Evolutionary conservation across 2,329 filamentous ascomycete species (phyloP).

Genomic region (Lecanicillium sp.): DNA sequence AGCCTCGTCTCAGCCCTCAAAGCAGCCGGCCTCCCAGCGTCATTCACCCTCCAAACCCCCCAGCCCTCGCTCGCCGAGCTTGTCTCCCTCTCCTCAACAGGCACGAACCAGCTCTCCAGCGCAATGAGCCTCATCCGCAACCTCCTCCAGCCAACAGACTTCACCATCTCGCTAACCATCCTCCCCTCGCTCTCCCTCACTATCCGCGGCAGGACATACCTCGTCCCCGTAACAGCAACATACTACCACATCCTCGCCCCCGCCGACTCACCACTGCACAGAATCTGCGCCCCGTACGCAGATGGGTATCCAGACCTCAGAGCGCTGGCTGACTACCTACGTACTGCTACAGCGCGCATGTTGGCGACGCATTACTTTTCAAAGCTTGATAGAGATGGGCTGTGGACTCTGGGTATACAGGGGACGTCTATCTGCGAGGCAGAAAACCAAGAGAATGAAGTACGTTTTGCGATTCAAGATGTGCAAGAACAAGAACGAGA

Average conservation of each 20-base stretch:
- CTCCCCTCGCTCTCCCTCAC: constrained; percentile 33
- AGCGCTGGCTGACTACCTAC: constrained; percentile 38
- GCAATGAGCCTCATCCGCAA: constrained; percentile 37
- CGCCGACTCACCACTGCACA: constrained; percentile 25
- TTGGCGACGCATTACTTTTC: constrained; percentile 28
- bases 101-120: constrained; percentile 28
- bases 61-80: constrained; percentile 20
- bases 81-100: constrained; percentile 11
- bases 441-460: constrained; percentile 18
- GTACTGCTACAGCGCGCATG: constrained; percentile 31
- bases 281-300: constrained; percentile 32
- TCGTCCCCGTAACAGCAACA: constrained; percentile 34
- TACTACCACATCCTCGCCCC: constrained; percentile 35
- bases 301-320: constrained; percentile 35
- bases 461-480: constrained; percentile 23
- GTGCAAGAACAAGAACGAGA: neutral
- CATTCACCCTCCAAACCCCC: constrained; percentile 33
- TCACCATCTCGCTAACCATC: constrained; percentile 35
- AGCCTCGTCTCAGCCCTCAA: constrained; percentile 34
- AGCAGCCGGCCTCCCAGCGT: constrained; percentile 34
- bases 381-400: constrained; percentile 10
- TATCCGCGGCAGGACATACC: constrained; percentile 35
- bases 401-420: constrained; percentile 22
- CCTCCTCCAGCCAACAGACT: constrained; percentile 32
- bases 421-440: constrained; percentile 23